Evolutionary conservation across 2,329 filamentous ascomycete genomes (phyloP), one percentile per base, ranked within the genome.

Genomic region (Hysterium pulicare): DNA sequence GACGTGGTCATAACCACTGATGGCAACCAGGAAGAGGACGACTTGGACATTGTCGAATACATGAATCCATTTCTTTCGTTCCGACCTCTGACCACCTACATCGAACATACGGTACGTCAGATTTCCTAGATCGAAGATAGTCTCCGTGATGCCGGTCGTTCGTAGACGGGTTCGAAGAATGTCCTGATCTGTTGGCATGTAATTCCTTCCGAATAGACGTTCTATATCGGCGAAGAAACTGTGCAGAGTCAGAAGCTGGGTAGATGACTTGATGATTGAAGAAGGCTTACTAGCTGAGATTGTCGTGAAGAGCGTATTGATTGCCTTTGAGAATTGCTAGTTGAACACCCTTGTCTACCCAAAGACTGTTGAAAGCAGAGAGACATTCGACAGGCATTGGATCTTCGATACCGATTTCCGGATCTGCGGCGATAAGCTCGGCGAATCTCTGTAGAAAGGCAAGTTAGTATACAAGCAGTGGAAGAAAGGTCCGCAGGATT

Each of bases 31-130:
- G 71, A 97, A 97, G 31, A 97, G 75, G 41, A 97, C 76, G 54
- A 88, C 90, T 61, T 93, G 90, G 49, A 95, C 90, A 51, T 93
- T 93, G 66, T 95, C 90, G 64, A 95, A 95, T 63, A 90, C 93
- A 67, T 95, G 90, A 50, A 95, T 95, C 90, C 90, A 95, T 75
- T 95, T 95, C 78, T 95, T 95, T 49, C 90, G 85, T 70, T 95
- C 90, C 21, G 90, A 95, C 57, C 90, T 78, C 66, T 95, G 90
- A 44, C 90, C 90, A 64, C 90, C 90, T 35, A 95, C 90, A 60
- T 95, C 90, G 68, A 95, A 95, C 90, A 97, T 96, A 58, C 90
- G 86, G 71, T 96, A 96, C 50, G 90, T 95, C 57, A 96, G 79
- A 60, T 91, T 85, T 47, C 90, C 90, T 11, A 95, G 78, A 66